phyloP scores from a whole-genome alignment of 2,329 filamentous ascomycete genomes.

The Talaromyces amestolkiae region DNA sequence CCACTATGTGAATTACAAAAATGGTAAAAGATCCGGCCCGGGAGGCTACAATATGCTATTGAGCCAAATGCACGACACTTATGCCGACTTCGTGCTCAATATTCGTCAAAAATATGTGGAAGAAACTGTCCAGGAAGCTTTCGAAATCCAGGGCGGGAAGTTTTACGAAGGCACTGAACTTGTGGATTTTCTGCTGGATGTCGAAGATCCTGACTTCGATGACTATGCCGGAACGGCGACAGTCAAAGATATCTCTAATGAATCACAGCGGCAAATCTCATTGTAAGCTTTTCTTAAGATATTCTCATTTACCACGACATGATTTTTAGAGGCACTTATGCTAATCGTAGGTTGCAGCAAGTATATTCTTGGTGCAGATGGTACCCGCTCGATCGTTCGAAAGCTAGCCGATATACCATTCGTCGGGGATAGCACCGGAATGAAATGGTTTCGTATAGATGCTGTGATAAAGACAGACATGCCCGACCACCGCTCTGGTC shows the following conservation, averaged over 20 bases:
- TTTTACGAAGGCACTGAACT: conserved; percentile 1
- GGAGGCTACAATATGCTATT: conserved; percentile 2
- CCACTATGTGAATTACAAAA: conserved; percentile 5
- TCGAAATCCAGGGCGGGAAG: neutral
- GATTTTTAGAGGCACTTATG: neutral
- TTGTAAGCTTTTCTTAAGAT: neutral
- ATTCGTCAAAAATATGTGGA: conserved; percentile 6
- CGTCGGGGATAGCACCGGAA: neutral
- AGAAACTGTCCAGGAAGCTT: neutral
- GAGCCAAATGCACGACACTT: neutral
- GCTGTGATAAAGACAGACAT: conserved; percentile 1
- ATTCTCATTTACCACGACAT: neutral
- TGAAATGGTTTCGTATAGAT: conserved; percentile 5
- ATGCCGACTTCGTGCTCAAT: conserved; percentile 3
- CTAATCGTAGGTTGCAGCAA: neutral
- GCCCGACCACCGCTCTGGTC: neutral
- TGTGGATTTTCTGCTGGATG: neutral
- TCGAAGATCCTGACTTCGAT: neutral
- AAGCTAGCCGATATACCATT: neutral
- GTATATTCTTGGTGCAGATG: neutral
- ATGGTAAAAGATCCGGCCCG: neutral
- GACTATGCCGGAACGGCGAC: neutral
- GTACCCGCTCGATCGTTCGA: neutral
- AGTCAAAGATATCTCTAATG: neutral
- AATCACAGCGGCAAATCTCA: neutral